These are phyloP conservation scores for Acacia pycnantha DNA, from an alignment of 331 rosid genomes.

Conservation along the genomic window DNA sequence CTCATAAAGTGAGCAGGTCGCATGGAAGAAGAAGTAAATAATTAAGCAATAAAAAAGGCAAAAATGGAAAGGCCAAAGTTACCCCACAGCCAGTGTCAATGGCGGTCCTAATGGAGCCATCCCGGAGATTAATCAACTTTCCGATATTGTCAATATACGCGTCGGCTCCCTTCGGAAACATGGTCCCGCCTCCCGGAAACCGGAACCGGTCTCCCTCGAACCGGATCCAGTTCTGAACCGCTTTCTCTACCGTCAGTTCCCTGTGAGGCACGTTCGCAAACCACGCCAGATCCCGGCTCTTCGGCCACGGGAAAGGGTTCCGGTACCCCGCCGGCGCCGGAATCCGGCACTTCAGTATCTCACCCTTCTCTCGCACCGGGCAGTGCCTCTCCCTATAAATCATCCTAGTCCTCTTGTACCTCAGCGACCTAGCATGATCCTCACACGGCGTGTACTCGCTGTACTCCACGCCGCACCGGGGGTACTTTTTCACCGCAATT, in stretches of 20 bases:
- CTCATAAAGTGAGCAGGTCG: neutral
- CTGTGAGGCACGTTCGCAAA: conserved; percentile 77
- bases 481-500: neutral
- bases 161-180: conserved; percentile 83
- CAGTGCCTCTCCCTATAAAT: conserved; percentile 83
- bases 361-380: conserved; percentile 44
- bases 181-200: conserved; percentile 91
- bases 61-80: neutral
- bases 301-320: conserved; percentile 76
- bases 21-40: neutral
- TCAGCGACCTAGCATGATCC: conserved; percentile 44
- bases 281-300: conserved; percentile 75
- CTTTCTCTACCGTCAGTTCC: conserved; percentile 86
- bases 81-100: conserved; percentile 98
- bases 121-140: conserved; percentile 52
- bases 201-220: conserved; percentile 57
- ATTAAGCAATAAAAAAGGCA: neutral
- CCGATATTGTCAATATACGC: conserved; percentile 78
- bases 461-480: conserved; percentile 46
- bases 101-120: conserved; percentile 78
- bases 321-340: conserved; percentile 71
- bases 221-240: conserved; percentile 85
- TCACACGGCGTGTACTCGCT: conserved; percentile 88
- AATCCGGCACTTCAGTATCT: conserved; percentile 54
- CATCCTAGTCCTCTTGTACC: conserved; percentile 44